Base-by-base conservation (phyloP, 345 rosid genomes). In the Aquilaria sinensis region DNA sequence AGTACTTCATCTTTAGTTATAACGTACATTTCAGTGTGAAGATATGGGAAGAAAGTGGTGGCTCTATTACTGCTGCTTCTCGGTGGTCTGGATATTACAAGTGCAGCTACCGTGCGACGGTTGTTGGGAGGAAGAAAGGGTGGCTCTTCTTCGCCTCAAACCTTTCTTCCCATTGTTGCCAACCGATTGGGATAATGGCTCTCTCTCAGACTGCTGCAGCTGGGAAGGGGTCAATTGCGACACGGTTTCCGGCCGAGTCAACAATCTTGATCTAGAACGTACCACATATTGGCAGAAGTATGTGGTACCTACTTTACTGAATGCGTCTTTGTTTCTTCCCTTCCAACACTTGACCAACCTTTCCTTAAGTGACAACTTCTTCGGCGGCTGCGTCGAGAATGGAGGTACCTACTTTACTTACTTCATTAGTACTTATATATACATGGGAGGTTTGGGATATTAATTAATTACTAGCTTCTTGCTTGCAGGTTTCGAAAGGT, bases 261-360 rank as follows among this genome's bases (percentile, higher is more conserved):
- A 12, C 9, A 9, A 1, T 1, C 46, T 50, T 5, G 15, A 34
- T 23, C 51, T 56, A 14, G 5, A 10, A 2, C 3, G 0, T 0
- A 6, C 56, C 43, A 37, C 2, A 0, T 15, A 47, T 64, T n/a
- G n/a, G n/a, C n/a, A n/a, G n/a, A n/a, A n/a, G n/a, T n/a, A n/a
- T n/a, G n/a, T n/a, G n/a, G n/a, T n/a, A n/a, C n/a, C n/a, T n/a
- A n/a, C n/a, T n/a, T n/a, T n/a, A n/a, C 53, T 64, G 32, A 56
- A 64, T 10, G 31, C 30, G 23, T 55, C 61, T 30, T n/a, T 47
- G 12, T 64, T 64, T 47, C 61, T 64, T 46, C 54, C 68, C n/a
- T 64, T 56, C 1, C n/a, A 47, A 14, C 43, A 55, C 47, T 54
- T 64, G 34, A 54, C 14, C 10, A 45, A 43, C 12, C 67, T 64